These are phyloP conservation scores for Gonapodya prolifera DNA, from an alignment of 192 early-diverging fungal species.

Conservation along the genomic window DNA sequence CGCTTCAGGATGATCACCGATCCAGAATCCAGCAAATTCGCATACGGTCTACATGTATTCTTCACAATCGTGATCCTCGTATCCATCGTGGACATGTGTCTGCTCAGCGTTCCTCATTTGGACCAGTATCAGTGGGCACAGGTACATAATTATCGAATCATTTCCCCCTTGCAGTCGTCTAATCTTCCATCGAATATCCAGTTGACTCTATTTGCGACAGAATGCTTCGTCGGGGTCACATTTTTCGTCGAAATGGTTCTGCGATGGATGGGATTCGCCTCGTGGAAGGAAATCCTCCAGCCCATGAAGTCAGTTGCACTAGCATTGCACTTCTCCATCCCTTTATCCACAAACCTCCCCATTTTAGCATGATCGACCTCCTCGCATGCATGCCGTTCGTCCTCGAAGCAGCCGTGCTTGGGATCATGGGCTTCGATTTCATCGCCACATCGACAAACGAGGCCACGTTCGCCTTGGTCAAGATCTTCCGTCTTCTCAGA, in stretches of 20 bases:
- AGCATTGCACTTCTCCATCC: no score
- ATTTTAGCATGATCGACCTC: no score
- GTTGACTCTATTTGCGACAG: background rate
- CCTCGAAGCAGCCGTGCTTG: no score
- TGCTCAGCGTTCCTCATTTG: background rate
- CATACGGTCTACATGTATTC: background rate
- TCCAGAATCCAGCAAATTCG: background rate
- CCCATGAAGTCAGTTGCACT: background rate
- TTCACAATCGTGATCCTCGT: background rate
- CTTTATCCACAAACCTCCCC: no score
- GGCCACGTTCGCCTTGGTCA: no score
- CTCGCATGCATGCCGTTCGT: no score
- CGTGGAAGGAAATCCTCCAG: background rate
- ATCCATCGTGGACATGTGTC: background rate
- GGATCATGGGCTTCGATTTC: no score
- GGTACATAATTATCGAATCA: no score
- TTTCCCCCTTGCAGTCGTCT: no score
- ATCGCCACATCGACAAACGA: no score
- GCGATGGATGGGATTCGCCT: background rate
- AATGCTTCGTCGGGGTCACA: background rate
- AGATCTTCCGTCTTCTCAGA: no score
- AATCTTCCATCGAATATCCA: background rate
- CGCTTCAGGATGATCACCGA: background rate
- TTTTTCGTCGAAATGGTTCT: slow-evolving; percentile 2
- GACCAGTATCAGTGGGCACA: background rate